Conservation (phyloP, 78 protist genomes). For the Dictyostelium discoideum region DNA sequence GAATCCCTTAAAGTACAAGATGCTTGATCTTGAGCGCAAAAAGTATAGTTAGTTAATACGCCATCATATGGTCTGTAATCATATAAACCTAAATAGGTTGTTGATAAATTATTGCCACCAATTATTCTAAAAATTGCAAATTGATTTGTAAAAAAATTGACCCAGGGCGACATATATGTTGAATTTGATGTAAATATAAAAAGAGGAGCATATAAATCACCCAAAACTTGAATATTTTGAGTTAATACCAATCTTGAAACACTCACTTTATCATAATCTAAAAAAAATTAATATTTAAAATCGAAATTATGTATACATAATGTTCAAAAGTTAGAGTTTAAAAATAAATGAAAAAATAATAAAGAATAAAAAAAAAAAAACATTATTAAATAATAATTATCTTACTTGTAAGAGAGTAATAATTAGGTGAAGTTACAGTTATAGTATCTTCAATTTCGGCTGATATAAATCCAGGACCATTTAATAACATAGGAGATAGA, state of each 20-base stretch:
- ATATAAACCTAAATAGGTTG: not conserved
- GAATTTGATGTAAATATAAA: not conserved
- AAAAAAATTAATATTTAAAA: too few relatives aligned
- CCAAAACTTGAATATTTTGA: not conserved
- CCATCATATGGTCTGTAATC: not conserved
- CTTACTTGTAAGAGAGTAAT: too few relatives aligned
- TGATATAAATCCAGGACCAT: not conserved
- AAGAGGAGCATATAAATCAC: not conserved
- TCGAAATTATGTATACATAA: too few relatives aligned
- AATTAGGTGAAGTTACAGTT: too few relatives aligned
- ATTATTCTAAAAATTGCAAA: not conserved
- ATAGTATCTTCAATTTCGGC: too few relatives aligned
- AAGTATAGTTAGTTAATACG: not conserved
- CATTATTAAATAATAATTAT: too few relatives aligned
- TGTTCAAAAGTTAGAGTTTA: too few relatives aligned
- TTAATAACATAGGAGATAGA: too few relatives aligned
- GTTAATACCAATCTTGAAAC: too few relatives aligned
- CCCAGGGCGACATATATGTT: not conserved
- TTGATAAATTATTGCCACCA: not conserved
- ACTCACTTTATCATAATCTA: too few relatives aligned
- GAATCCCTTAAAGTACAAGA: not conserved
- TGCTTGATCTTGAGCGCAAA: not conserved
- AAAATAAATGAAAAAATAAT: too few relatives aligned
- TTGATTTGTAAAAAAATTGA: not conserved
- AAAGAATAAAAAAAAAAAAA: too few relatives aligned